Conservation (phyloP, 23 red algal species). For the Gracilaria domingensis region DNA sequence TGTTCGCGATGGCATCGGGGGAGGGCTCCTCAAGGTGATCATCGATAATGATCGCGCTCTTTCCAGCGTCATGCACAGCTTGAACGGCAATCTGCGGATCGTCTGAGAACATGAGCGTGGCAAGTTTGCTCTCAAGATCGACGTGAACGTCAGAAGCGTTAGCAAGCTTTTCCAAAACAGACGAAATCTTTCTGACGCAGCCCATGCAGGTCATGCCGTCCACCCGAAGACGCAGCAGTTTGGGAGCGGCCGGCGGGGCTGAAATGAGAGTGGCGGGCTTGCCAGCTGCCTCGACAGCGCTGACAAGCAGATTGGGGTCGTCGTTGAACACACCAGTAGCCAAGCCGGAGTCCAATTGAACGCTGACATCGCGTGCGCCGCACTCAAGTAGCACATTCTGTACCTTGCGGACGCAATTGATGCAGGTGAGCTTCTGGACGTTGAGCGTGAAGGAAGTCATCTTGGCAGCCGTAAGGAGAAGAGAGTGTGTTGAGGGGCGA, state of each 20-base stretch:
- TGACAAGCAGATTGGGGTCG: not conserved
- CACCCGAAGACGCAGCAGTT: conserved; percentile 13
- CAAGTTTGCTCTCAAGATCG: conserved; percentile 41
- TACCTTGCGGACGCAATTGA: conserved; percentile 41
- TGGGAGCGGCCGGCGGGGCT: not conserved
- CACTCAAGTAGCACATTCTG: conserved; percentile 12
- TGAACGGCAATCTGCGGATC: conserved; percentile 23
- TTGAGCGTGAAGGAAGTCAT: conserved; percentile 35
- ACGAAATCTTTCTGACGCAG: conserved; percentile 40
- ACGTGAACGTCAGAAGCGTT: conserved; percentile 51
- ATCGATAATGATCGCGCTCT: conserved; percentile 46
- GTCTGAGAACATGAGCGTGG: conserved; percentile 42
- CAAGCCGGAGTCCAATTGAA: conserved; percentile 23
- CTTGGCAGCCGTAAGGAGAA: not conserved
- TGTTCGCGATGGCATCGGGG: not conserved
- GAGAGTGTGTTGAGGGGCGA: not conserved
- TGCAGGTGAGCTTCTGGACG: conserved; percentile 48
- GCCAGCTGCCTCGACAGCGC: conserved; percentile 47
- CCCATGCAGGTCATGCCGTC: conserved; percentile 66
- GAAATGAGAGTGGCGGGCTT: conserved; percentile 35
- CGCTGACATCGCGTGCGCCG: conserved; percentile 26
- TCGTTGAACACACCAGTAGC: conserved; percentile 20
- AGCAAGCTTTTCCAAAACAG: conserved; percentile 25
- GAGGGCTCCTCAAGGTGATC: not conserved
- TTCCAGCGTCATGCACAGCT: conserved; percentile 41